Base-by-base conservation (phyloP, 352 stramenopile species). In the Hyaloperonospora arabidopsidis region DNA sequence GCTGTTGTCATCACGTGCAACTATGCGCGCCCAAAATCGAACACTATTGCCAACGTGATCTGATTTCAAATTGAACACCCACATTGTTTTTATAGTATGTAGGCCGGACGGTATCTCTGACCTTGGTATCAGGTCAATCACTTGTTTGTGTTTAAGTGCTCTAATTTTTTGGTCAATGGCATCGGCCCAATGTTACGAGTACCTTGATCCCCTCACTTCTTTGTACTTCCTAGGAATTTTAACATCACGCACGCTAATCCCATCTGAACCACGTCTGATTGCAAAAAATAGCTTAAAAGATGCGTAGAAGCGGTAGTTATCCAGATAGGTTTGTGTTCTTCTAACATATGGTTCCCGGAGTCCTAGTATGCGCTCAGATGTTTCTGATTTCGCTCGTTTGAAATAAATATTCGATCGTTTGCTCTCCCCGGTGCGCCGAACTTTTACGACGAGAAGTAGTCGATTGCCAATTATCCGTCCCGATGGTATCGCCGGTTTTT, bases 1-100 rank as follows among this genome's bases (percentile, higher is more conserved):
- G 34, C 6, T 63, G 48, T 57, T 53, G 15, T 58, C 29, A 12
- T 49, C 32, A 22, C 45, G 36, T 13, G 43, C 57, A 2, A 64
- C 57, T 19, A 59, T 54, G 3, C 49, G 43, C 0, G 57, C 34
- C 18, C 45, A 6, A 11, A 59, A 64, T 15, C 23, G 3, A 2
- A 54, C 6, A 1, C 57, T 22, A 21, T 54, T 45, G 4, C 43
- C 49, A 5, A 58, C 13, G 12, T 63, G 34, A 34, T 64, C 44
- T 1, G 29, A n/a, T 19, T 64, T 59, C 14, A 59, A 0, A 7
- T 54, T 19, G 21, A 21, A 59, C 1, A 64, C 50, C 57, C 57
- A 64, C 45, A 59, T 64, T 38, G 32, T 38, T 13, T 38, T 38
- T 13, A 38, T 13, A 13, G 18, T n/a, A 12, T 32, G 15, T 17